Evolutionary conservation across 495 filamentous ascomycete genomes (phyloP).

Genomic region (Glutinoglossum americanum): DNA sequence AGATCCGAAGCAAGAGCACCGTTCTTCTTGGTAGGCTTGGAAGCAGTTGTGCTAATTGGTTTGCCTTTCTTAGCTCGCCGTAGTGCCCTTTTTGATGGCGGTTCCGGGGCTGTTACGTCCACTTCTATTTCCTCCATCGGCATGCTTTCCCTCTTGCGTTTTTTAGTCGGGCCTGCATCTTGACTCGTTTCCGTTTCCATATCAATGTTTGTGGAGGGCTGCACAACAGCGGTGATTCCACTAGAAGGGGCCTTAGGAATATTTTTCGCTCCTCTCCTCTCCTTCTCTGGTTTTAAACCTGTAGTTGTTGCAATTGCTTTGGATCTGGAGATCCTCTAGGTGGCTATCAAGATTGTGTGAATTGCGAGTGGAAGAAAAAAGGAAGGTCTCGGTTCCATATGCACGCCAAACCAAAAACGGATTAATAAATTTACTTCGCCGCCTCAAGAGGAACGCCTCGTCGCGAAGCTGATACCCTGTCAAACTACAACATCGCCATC

Average conservation of each 20-base stretch:
- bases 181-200: no score
- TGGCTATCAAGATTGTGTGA: not conserved
- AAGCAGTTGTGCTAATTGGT: slow-evolving; percentile 12
- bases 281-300: not conserved
- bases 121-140: slow-evolving; percentile 52
- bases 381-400: not conserved
- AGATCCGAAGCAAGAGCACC: slow-evolving; percentile 17
- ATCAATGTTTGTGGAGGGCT: not conserved
- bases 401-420: not conserved
- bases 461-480: not conserved
- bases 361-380: not conserved
- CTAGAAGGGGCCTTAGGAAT: not conserved
- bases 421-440: not conserved
- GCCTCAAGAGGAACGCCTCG: not conserved
- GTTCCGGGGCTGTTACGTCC: slow-evolving; percentile 68
- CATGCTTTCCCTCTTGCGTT: slow-evolving; percentile 17
- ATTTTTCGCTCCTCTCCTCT: not conserved
- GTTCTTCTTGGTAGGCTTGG: slow-evolving; percentile 11
- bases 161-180: not conserved
- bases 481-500: not conserved
- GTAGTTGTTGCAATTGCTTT: not conserved
- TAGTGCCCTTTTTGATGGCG: slow-evolving; percentile 76
- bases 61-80: slow-evolving; percentile 64
- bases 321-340: not conserved
- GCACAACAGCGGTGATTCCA: not conserved